A percentile compares a stretch with the other conserved stretches of the same genome.
phyloP scores from a whole-genome alignment of 352 stramenopile genomes.

The Thraustochytrium striatum region DNA sequence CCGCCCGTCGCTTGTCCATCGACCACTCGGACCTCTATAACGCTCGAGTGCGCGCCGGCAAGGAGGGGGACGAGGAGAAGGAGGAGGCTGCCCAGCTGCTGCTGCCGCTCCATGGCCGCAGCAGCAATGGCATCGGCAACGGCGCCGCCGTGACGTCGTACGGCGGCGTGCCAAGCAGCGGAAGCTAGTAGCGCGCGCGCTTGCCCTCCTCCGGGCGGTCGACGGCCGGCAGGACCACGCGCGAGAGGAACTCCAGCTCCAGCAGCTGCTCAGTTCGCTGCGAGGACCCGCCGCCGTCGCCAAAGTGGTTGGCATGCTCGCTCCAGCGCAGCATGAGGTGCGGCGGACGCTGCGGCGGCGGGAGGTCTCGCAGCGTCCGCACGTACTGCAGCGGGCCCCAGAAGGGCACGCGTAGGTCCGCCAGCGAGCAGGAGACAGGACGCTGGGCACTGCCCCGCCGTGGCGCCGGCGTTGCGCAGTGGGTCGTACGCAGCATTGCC shows the following conservation, averaged over 20 bases:
- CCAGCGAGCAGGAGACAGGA: conserved; percentile 25
- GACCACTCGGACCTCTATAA: not conserved
- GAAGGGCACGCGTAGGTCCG: not conserved
- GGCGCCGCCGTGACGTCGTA: no score
- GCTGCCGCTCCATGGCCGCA: no score
- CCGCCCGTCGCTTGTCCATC: not conserved
- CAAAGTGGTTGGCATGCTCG: not conserved
- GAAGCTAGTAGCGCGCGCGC: no score
- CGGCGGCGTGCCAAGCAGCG: no score
- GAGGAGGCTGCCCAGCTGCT: not conserved
- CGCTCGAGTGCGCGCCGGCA: not conserved
- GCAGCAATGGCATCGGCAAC: no score
- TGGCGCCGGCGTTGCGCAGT: conserved; percentile 1
- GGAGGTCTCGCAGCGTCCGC: not conserved
- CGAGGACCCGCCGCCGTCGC: not conserved
- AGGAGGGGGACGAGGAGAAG: not conserved
- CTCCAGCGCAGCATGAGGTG: not conserved
- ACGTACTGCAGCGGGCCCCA: not conserved
- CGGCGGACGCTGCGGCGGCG: not conserved
- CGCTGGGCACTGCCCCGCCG: not conserved
- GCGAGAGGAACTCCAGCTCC: no score
- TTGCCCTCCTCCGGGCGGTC: no score
- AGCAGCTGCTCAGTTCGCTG: no score
- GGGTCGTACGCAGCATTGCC: not conserved
- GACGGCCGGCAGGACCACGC: no score